Evolutionary conservation across 192 early-diverging fungal species (phyloP), one percentile per base, ranked within the genome.

Genomic region (Umbelopsis isabellina): DNA sequence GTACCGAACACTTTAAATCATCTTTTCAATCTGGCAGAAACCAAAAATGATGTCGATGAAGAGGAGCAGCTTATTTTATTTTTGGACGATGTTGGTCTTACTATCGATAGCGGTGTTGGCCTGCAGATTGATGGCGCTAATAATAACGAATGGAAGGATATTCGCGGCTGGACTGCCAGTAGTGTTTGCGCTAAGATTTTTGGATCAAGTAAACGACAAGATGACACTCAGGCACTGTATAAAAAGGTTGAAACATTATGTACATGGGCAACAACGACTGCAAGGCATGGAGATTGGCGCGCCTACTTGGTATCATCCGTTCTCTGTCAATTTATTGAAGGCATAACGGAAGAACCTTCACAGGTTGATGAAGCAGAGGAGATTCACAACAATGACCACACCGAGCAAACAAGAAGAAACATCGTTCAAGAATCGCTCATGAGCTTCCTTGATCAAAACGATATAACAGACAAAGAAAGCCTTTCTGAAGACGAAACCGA

Each of bases 261-360:
- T 53, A 72, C 77, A 44, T 88, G 87, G 87, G 84, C 83, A 6
- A 81, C 76, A 11, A 86, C 80, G 0, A 74, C 72, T 22, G 72
- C 72, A 16, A 67, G 85, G 20, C 69, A 68, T 30, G 85, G 87
- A 45, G 82, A 82, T 37, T 83, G 83, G 70, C 70, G 85, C 0
- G 68, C 74, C 0, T 88, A 82, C 70, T 66, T 84, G 22, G 80
- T 83, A 10, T 67, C 82, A 22, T 79, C 82, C 1, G 68, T 88
- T 4, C 68, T 88, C 2, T 44, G 51, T 5, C 45, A 75, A 30
- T 86, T 82, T 81, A 80, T 75, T 27, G 78, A 85, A 23, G 66
- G 67, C 15, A 55, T 64, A 0, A 66, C 13, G 48, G 25, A 52
- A 4, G 48, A 52, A 35, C 47, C 41, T 33, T 20, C n/a, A 23